A percentile compares a stretch with the other conserved stretches of the same genome.
phyloP scores from a whole-genome alignment of 768 basidiomycete species.

The Suillus lakei region DNA sequence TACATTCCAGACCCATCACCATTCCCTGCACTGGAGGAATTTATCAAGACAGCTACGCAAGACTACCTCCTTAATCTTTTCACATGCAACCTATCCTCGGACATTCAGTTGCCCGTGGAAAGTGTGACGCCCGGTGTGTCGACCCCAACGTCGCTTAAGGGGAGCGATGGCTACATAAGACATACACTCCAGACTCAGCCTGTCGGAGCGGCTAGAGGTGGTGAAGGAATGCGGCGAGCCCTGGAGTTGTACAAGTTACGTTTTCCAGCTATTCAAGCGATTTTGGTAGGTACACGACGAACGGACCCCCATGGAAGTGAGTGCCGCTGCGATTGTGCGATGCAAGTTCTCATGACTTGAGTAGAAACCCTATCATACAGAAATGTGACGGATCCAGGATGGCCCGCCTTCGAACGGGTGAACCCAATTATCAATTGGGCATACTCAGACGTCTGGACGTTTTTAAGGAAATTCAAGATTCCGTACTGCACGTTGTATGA shows the following conservation, averaged over 20 bases:
- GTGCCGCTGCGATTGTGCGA: slow-evolving; percentile 26
- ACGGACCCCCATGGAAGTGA: slow-evolving; percentile 94
- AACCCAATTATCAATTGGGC: slow-evolving; percentile 98
- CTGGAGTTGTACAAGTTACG: slow-evolving; percentile 71
- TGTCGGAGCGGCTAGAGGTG: slow-evolving; percentile 59
- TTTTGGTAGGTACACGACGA: slow-evolving; percentile 87
- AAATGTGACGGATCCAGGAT: slow-evolving; percentile 84
- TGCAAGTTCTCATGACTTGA: not conserved
- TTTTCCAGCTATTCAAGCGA: slow-evolving; percentile 73
- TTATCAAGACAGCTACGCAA: slow-evolving; percentile 67
- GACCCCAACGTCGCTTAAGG: slow-evolving; percentile 21
- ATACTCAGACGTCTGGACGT: slow-evolving; percentile 89
- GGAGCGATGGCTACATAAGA: slow-evolving; percentile 9
- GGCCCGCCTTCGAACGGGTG: slow-evolving; percentile 89
- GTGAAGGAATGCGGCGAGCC: slow-evolving; percentile 80
- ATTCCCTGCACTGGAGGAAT: slow-evolving; percentile 81
- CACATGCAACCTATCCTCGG: slow-evolving; percentile 41
- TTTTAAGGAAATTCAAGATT: slow-evolving; percentile 72
- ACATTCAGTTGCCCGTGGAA: slow-evolving; percentile 51
- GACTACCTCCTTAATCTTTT: slow-evolving; percentile 79
- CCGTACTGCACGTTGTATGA: slow-evolving; percentile 93
- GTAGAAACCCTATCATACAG: slow-evolving; percentile 72
- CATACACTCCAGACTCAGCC: slow-evolving; percentile 34
- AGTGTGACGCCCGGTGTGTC: slow-evolving; percentile 45
- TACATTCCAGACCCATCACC: slow-evolving; percentile 93